Base-by-base conservation (phyloP, 1,284 basidiomycete species). In the Meira miltonrushii region DNA sequence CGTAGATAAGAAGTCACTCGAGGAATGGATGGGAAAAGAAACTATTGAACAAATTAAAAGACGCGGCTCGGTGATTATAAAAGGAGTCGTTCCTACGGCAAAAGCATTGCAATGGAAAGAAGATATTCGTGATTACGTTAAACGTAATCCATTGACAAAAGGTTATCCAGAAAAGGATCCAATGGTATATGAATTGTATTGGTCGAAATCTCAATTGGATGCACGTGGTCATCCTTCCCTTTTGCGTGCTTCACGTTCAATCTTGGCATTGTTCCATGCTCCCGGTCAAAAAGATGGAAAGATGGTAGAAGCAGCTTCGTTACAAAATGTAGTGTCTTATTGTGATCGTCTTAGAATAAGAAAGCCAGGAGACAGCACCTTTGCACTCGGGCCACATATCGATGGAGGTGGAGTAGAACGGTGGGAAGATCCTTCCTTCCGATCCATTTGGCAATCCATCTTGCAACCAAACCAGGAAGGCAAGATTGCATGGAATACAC, bases 281-380 rank as follows among this genome's bases (percentile, higher is more conserved):
- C 59, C 69, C 13, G 43, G 54, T 13, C 54, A 62, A 39, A 53
- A 19, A 19, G 17, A 41, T 12, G 12, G 21, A n/a, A 19, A 48
- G 54, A n/a, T 39, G 13, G 54, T 54, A 3, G 51, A 39, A 13
- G 83, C 84, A 15, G 79, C 86, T 43, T 83, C 82, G 57, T 81
- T 88, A 25, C 69, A 76, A 7, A 84, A 82, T 1, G 87, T 87
- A 0, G 78, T 91, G 19, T 83, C 84, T 0, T 91, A 91, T 77
- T 87, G 84, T 57, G 89, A 91, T 77, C 82, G 89, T 10, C 79
- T 91, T 21, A 82, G 88, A 1, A 87, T 91, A 47, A 82, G 89
- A 5, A 82, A 82, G 38, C 88, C 88, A 0, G 88, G 89, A 0
- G 88, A 88, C 65, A 78, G 81, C 8, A 81, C 82, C 50, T 91